Percentiles rank a stretch among this genome's conserved stretches.
Evolutionary conservation across 305 asterid genomes (phyloP).

Genomic region (Fraxinus albicans): DNA sequence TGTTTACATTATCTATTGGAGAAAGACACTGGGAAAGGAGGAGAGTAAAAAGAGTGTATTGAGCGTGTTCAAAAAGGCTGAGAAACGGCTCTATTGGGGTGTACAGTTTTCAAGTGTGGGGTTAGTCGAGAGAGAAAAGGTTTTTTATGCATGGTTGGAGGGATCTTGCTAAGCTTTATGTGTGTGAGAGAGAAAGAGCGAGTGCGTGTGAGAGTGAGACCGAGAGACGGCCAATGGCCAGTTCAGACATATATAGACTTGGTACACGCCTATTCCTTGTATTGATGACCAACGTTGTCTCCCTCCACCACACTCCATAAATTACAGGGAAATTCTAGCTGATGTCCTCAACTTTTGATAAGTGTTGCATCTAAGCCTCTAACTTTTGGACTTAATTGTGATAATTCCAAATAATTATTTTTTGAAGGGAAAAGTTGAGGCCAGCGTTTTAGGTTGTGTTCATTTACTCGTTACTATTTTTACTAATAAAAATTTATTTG

Average conservation of each 20-base stretch:
- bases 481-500: not conserved
- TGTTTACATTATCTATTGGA: conserved; percentile 50
- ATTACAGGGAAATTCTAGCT: not conserved
- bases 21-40: conserved; percentile 6
- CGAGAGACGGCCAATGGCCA: conserved; percentile 1
- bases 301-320: not conserved
- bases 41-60: conserved; percentile 6
- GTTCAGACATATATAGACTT: not conserved
- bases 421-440: not conserved
- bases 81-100: conserved; percentile 30
- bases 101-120: not conserved
- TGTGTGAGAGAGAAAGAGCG: not conserved
- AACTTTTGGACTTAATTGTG: not conserved
- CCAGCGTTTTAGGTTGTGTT: not conserved
- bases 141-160: not conserved
- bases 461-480: too few relatives aligned
- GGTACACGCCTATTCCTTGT: not conserved
- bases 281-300: not conserved
- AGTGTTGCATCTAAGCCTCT: not conserved
- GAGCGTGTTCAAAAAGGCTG: conserved; percentile 11
- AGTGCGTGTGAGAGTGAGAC: not conserved
- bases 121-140: not conserved
- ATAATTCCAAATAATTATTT: not conserved
- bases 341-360: not conserved
- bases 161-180: not conserved